Conservation (phyloP, 768 basidiomycete species). For the Mycena chlorophos region DNA sequence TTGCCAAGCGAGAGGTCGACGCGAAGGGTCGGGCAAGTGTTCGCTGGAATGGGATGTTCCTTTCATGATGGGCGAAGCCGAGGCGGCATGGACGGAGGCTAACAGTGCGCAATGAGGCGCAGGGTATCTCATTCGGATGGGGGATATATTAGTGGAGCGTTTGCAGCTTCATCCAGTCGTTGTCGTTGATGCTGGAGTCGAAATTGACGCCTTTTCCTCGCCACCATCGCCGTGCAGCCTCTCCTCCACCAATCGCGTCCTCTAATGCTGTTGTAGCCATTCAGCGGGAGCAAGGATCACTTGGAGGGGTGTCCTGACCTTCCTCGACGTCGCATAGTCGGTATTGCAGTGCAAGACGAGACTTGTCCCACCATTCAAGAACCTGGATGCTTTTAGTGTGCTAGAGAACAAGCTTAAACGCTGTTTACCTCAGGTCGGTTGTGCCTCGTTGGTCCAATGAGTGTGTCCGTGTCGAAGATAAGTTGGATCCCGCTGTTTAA, state of each 20-base stretch:
- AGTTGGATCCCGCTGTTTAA: constrained; percentile 71
- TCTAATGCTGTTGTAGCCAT: constrained; percentile 54
- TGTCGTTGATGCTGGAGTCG: constrained; percentile 63
- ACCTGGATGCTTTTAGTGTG: constrained; percentile 35
- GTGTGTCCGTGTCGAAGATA: constrained; percentile 76
- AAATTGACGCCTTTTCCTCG: constrained; percentile 78
- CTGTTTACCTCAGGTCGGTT: constrained; percentile 58
- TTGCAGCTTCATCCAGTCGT: constrained; percentile 86
- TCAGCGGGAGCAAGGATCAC: neutral
- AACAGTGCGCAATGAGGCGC: neutral
- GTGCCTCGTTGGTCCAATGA: constrained; percentile 78
- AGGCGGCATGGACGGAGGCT: constrained; percentile 11
- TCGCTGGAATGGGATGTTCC: constrained; percentile 24
- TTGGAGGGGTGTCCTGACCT: constrained; percentile 9
- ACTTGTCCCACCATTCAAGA: constrained; percentile 86
- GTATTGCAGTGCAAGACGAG: constrained; percentile 77
- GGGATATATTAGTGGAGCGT: constrained; percentile 53
- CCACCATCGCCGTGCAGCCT: constrained; percentile 80
- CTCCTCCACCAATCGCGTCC: constrained; percentile 81
- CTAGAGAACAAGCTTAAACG: neutral
- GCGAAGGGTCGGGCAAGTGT: neutral
- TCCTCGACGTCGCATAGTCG: constrained; percentile 92
- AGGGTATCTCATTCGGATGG: neutral
- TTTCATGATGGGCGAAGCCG: constrained; percentile 24
- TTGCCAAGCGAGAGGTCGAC: neutral